A percentile compares a stretch with the other conserved stretches of the same genome.
phyloP scores from a whole-genome alignment of 768 basidiomycete genomes.

The Lyophyllum semitale region DNA sequence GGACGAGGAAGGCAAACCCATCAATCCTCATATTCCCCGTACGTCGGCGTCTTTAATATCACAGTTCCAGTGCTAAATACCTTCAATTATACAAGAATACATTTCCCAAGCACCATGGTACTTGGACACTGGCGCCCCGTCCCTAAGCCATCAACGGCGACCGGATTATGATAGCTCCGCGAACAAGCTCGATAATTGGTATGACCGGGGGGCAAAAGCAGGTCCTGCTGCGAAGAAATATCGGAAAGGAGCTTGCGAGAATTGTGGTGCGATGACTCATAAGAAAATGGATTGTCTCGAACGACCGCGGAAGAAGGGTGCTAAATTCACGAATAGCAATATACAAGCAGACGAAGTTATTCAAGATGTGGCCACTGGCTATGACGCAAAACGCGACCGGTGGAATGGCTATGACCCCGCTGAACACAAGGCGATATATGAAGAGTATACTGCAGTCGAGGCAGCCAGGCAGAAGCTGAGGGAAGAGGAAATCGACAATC shows the following conservation, averaged over 20 bases:
- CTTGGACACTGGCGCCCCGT: constrained; percentile 90
- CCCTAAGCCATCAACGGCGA: constrained; percentile 91
- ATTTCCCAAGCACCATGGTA: constrained; percentile 99
- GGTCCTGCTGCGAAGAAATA: constrained; percentile 96
- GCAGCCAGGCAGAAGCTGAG: constrained; percentile 85
- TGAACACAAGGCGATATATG: constrained; percentile 84
- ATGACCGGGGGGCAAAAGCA: constrained; percentile 80
- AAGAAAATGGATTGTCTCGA: constrained; percentile 91
- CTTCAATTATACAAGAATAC: constrained; percentile 61
- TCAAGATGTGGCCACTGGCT: constrained; percentile 75
- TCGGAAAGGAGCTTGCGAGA: constrained; percentile 97
- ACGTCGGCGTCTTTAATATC: constrained; percentile 27
- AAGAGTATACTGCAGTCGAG: constrained; percentile 93
- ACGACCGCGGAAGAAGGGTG: constrained; percentile 94
- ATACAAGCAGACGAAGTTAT: constrained; percentile 92
- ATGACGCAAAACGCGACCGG: constrained; percentile 93
- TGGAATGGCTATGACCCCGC: constrained; percentile 98
- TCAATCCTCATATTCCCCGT: constrained; percentile 99
- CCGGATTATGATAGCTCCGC: constrained; percentile 60
- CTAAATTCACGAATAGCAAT: constrained; percentile 87
- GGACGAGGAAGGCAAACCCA: constrained; percentile 92
- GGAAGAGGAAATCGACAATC: constrained; percentile 98
- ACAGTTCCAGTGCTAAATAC: neutral
- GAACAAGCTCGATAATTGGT: constrained; percentile 86
- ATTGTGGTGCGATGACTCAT: constrained; percentile 97